Evolutionary conservation across 495 filamentous ascomycete species (phyloP), one percentile per base, ranked within the genome.

Genomic region (Trichoderma virens): DNA sequence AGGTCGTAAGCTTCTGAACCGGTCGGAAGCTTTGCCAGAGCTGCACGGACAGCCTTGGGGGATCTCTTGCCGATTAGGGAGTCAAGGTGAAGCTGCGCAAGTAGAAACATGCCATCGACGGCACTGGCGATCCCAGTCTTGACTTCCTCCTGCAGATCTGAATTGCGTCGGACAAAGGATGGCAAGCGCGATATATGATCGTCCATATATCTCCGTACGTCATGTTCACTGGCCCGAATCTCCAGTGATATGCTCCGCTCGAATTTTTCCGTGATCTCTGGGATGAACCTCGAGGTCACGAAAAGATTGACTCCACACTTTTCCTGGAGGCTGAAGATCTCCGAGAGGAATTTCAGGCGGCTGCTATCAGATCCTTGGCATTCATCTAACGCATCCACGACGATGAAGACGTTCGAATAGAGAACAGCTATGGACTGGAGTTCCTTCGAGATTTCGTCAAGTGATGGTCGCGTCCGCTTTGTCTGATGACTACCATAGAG

Each of bases 81-180:
- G n/a, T 80, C 75, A 13, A 83, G 64, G 65, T 83, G 72, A 0
- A 86, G 73, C 18, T 69, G 72, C 18, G 82, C 82, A 28, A 87
- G 74, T 2, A 86, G 74, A 65, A 86, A 85, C 79, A 82, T 66
- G 67, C 13, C 71, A 18, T 31, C 3, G 3, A n/a, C n/a, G n/a
- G n/a, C n/a, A 2, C 9, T 60, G 7, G 27, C 1, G 2, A 32
- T 5, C 27, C 1, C 2, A 60, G 16, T 54, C 47, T 60, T 23
- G 56, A 54, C 7, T 30, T 23, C 56, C 14, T 9, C 27, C 6
- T 11, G 47, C 47, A 54, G n/a, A n/a, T n/a, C n/a, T n/a, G n/a
- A n/a, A n/a, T n/a, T n/a, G n/a, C n/a, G n/a, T n/a, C n/a, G n/a
- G n/a, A n/a, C n/a, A n/a, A n/a, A n/a, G n/a, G n/a, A 54, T n/a